These are phyloP conservation scores for Torulaspora quercuum DNA, from an alignment of 805 yeast species.

Conservation along the genomic window DNA sequence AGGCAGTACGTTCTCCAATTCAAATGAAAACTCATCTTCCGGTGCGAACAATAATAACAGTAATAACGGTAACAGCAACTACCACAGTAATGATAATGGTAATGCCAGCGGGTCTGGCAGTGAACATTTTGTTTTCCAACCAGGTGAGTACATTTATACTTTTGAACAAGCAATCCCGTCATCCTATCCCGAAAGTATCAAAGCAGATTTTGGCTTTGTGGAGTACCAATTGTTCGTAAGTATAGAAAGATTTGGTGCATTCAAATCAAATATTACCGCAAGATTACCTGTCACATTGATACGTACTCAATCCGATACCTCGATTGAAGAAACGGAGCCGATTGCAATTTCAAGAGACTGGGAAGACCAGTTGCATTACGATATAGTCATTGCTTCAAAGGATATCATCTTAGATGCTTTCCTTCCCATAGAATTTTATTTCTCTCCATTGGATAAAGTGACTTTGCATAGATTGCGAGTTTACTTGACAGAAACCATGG, in stretches of 20 bases:
- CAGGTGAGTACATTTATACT: conserved; percentile 90
- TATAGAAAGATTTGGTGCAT: conserved; percentile 77
- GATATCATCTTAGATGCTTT: conserved; percentile 78
- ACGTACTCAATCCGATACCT: conserved; percentile 71
- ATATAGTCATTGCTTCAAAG: conserved; percentile 86
- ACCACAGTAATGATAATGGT: conserved; percentile 6
- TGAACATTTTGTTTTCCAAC: conserved; percentile 52
- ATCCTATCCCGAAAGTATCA: conserved; percentile 74
- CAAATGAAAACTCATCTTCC: conserved; percentile 15
- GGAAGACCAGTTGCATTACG: conserved; percentile 90
- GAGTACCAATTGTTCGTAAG: conserved; percentile 63
- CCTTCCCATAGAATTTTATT: conserved; percentile 77
- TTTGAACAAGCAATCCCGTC: conserved; percentile 87
- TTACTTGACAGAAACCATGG: conserved; percentile 83
- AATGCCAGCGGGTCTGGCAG: conserved; percentile 20
- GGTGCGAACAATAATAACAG: conserved; percentile 9
- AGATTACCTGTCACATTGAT: conserved; percentile 61
- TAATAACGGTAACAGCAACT: background rate
- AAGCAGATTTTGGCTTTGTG: conserved; percentile 79
- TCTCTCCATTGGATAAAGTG: conserved; percentile 83
- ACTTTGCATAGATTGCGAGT: conserved; percentile 82
- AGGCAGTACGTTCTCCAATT: conserved; percentile 20
- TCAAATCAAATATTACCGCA: conserved; percentile 71
- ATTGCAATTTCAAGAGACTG: conserved; percentile 86
- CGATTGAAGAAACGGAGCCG: conserved; percentile 88